Evolutionary conservation across 768 basidiomycete genomes (phyloP), one percentile per base, ranked within the genome.

Genomic region (Kockovaella imperatae): DNA sequence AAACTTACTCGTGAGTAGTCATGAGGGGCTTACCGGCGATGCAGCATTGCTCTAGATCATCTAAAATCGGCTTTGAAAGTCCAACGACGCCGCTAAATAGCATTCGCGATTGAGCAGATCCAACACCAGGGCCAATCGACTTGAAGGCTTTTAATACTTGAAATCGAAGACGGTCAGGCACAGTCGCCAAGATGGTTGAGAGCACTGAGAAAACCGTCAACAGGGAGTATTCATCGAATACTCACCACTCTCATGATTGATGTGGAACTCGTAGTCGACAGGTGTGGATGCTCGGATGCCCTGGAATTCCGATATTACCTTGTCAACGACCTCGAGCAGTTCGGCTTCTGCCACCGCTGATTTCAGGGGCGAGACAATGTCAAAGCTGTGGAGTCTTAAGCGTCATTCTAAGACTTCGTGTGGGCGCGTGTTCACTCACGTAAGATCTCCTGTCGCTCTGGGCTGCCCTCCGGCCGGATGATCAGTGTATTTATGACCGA

Each of bases 41-140:
- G 25, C 63, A 62, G 47, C 60, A 68, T 36, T 67, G 62, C 32
- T 70, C 64, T 6, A 70, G 50, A n/a, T 62, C 64, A 39, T 70
- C 67, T 20, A 57, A 32, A 2, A 59, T 13, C 8, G 53, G 41
- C 35, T 62, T 65, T 4, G 56, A 28, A 5, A 68, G 40, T 17
- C 57, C 53, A n/a, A 62, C 26, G 17, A 13, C 34, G 15, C 45
- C 35, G 24, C 20, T 23, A 8, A 60, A 35, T 32, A 46, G 29
- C 21, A 34, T 28, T 34, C 48, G 52, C 7, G 46, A 36, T 17
- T 50, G 45, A 2, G 49, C 18, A 25, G 29, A 28, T 5, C 17
- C 15, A 26, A 47, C 32, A 4, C 34, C 29, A 2, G 52, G 23
- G 2, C 45, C 49, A 6, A 56, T 49, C 10, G 39, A 35, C 24